A percentile compares a stretch with the other conserved stretches of the same genome.
These are phyloP conservation scores for Oidium heveae DNA, from an alignment of 2,329 filamentous ascomycete genomes.

Conservation along the genomic window DNA sequence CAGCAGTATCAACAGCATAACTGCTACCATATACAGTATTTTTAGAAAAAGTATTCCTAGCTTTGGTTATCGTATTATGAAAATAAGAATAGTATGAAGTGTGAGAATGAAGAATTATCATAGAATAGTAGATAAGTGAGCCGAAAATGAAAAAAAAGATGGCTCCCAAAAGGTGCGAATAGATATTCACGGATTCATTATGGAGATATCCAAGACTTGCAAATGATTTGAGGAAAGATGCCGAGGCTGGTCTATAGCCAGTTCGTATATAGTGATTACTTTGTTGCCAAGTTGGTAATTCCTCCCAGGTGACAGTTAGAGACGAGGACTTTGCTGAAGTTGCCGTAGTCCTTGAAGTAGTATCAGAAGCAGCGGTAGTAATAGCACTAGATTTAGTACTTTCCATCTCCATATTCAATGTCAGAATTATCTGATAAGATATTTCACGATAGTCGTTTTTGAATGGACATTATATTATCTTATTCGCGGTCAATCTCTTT, in stretches of 20 bases:
- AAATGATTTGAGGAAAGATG: slow-evolving; percentile 32
- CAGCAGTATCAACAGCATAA: slow-evolving; percentile 23
- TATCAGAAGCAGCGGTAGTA: too few relatives aligned
- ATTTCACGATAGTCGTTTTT: too few relatives aligned
- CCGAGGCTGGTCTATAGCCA: slow-evolving; percentile 37
- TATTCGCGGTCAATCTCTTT: too few relatives aligned
- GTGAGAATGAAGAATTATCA: slow-evolving; percentile 13
- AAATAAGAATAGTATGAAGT: too few relatives aligned
- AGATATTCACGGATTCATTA: slow-evolving; percentile 43
- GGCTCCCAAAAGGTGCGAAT: slow-evolving; percentile 42
- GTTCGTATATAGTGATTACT: slow-evolving; percentile 46
- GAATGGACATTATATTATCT: too few relatives aligned
- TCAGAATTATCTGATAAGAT: too few relatives aligned
- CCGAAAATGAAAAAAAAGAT: slow-evolving; percentile 27
- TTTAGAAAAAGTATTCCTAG: too few relatives aligned
- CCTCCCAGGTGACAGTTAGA: slow-evolving; percentile 23
- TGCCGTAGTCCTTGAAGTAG: too few relatives aligned
- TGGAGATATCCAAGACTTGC: slow-evolving; percentile 35
- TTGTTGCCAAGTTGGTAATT: slow-evolving; percentile 25
- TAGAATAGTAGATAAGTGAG: slow-evolving; percentile 25
- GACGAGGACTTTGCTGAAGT: neutral
- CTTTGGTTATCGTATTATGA: too few relatives aligned
- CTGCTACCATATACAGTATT: slow-evolving; percentile 41
- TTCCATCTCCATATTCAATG: too few relatives aligned
- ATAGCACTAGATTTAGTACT: too few relatives aligned